phyloP scores from a whole-genome alignment of 305 asterid species.

The Petunia hybrid region DNA sequence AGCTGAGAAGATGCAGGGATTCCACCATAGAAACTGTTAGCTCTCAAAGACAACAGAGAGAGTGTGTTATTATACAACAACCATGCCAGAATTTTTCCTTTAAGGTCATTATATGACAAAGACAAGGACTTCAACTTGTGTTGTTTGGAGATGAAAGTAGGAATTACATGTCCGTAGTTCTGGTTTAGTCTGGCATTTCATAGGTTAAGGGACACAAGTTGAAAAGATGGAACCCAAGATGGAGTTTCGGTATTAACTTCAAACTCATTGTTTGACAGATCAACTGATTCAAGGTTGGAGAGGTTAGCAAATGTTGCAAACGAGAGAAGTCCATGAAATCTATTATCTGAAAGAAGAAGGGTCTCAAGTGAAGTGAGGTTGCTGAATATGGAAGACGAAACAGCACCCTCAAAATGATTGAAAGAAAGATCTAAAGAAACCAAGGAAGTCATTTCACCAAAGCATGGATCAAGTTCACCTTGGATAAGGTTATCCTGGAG shows the following conservation, averaged over 20 bases:
- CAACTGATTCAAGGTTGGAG: constrained; percentile 33
- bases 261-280: constrained; percentile 30
- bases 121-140: constrained; percentile 30
- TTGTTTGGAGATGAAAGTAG: constrained; percentile 33
- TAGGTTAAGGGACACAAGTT: constrained; percentile 31
- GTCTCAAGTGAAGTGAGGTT: constrained; percentile 36
- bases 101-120: constrained; percentile 28
- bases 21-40: constrained; percentile 31
- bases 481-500: constrained; percentile 35
- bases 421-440: constrained; percentile 38
- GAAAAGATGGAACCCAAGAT: constrained; percentile 38
- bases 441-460: constrained; percentile 31
- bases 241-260: constrained; percentile 31
- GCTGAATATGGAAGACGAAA: constrained; percentile 30
- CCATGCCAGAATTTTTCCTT: neutral
- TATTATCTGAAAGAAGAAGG: constrained; percentile 34
- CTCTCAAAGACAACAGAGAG: constrained; percentile 29
- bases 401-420: constrained; percentile 27
- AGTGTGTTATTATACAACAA: constrained; percentile 33
- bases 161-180: constrained; percentile 31
- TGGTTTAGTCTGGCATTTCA: constrained; percentile 30
- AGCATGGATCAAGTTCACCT: constrained; percentile 37
- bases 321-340: constrained; percentile 28
- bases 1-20: constrained; percentile 28
- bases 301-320: constrained; percentile 37